A percentile compares a stretch with the other conserved stretches of the same genome.
Conservation (phyloP, 2,329 filamentous ascomycete species). For the Microthyrium microscopicum region DNA sequence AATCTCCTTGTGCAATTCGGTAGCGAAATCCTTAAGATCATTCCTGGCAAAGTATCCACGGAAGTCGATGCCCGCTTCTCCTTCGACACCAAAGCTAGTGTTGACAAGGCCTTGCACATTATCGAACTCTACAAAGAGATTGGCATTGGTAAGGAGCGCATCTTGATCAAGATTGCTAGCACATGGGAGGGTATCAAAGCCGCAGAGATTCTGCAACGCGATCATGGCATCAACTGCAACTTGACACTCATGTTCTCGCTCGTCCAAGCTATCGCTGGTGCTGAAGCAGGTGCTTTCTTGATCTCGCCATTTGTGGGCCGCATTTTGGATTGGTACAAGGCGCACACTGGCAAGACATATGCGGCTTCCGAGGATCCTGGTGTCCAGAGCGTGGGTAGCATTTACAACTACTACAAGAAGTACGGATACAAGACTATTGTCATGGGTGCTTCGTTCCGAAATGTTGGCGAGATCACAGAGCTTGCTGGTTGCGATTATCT, state of each 20-base stretch:
- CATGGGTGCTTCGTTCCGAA: conserved; percentile 98
- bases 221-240: conserved; percentile 97
- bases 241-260: conserved; percentile 97
- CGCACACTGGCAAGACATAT: conserved; percentile 85
- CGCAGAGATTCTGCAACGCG: conserved; percentile 84
- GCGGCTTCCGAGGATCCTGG: conserved; percentile 79
- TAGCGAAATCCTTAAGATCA: conserved; percentile 90
- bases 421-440: conserved; percentile 97
- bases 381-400: conserved; percentile 80
- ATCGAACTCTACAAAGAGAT: conserved; percentile 95
- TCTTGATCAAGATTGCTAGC: conserved; percentile 97
- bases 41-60: conserved; percentile 96
- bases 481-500: conserved; percentile 97
- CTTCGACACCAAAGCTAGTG: conserved; percentile 81
- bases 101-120: conserved; percentile 92
- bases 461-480: conserved; percentile 90
- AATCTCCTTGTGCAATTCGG: conserved; percentile 94
- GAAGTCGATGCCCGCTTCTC: conserved; percentile 95
- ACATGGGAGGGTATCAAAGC: conserved; percentile 99
- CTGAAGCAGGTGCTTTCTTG: conserved; percentile 89
- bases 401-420: conserved; percentile 99
- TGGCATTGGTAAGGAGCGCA: conserved; percentile 81
- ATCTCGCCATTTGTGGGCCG: conserved; percentile 99
- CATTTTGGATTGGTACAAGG: conserved; percentile 99
- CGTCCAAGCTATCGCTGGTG: conserved; percentile 85